Base-by-base conservation (phyloP, 192 early-diverging fungal species). In the Podila epigama region DNA sequence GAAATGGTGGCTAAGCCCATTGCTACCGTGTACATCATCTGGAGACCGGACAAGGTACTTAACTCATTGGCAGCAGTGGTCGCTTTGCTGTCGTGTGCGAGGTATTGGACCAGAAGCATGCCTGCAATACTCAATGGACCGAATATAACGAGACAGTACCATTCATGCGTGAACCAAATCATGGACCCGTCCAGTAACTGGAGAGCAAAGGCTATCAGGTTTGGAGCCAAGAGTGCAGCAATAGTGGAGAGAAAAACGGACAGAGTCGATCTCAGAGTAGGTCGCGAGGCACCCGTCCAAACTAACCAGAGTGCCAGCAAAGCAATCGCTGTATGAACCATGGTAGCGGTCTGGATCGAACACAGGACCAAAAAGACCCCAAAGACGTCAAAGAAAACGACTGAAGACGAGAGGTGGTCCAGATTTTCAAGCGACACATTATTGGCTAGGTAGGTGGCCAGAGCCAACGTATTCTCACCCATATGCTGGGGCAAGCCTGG, bases 401-500 rank as follows among this genome's bases (percentile, higher is more conserved):
- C 75, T 16, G 88, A 79, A n/a, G n/a, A n/a, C 11, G 72, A 68
- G 4, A 85, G 75, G 12, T 60, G 50, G 40, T 87, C 81, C 59
- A 90, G 68, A 5, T 61, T 58, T 5, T 60, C 48, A 0, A 50
- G 40, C 28, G 90, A 63, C 5, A 83, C 73, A 31, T 88, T 79
- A 31, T 68, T 71, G 20, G 83, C 72, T 39, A 90, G 58, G 67
- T 91, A 83, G 5, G 79, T 59, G 0, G 80, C 54, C 20, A 93
- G 69, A 8, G 85, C 85, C 16, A 88, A 35, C 1, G 86, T 81
- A 66, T 93, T 93, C 35, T 92, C 88, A 0, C 92, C 92, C 41
- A 92, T 68, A 79, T 92, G 90, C 58, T 93, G 92, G 34, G 92
- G 69, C 4, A 89, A 66, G 9, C 92, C 92, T 28, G 66, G 63